Conservation (phyloP, 129 eudicot genomes). For the Flaveria sonorensis region DNA sequence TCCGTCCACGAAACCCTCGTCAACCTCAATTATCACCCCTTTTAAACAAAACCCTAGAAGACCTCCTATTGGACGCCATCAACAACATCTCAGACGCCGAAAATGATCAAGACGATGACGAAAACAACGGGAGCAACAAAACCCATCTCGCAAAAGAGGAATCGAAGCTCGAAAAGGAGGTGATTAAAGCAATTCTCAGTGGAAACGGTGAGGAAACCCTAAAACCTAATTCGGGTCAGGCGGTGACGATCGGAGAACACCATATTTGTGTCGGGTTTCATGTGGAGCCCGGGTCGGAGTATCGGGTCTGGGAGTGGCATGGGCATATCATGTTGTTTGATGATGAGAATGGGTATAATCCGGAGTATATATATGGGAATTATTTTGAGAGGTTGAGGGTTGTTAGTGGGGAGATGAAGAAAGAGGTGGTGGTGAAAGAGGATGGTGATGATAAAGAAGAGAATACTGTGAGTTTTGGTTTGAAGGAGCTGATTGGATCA, state of each 20-base stretch:
- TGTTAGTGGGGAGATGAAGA: conserved; percentile 20
- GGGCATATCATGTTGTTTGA: conserved; percentile 96
- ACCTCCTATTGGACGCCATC: conserved; percentile 60
- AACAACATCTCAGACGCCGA: conserved; percentile 52
- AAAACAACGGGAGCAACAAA: conserved; percentile 32
- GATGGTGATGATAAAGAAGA: conserved; percentile 36
- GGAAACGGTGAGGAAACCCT: conserved; percentile 65
- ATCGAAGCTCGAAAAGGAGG: conserved; percentile 73
- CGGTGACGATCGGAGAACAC: conserved; percentile 73
- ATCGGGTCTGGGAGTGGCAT: conserved; percentile 98
- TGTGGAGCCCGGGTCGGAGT: conserved; percentile 66
- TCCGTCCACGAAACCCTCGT: conserved; percentile 50
- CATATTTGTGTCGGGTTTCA: conserved; percentile 93
- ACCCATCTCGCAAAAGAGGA: conserved; percentile 74
- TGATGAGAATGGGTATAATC: conserved; percentile 77
- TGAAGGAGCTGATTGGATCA: conserved; percentile 69
- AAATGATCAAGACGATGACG: conserved; percentile 41
- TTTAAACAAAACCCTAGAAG: conserved; percentile 63
- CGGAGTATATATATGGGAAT: conserved; percentile 92
- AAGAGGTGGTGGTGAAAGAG: neutral
- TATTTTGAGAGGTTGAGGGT: conserved; percentile 63
- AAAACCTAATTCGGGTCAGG: conserved; percentile 91
- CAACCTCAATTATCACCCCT: conserved; percentile 41
- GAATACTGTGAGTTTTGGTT: conserved; percentile 45
- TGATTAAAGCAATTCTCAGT: conserved; percentile 52